Evolutionary conservation across 1,284 basidiomycete genomes (phyloP), one percentile per base, ranked within the genome.

Genomic region (Fomitiporia mediterranea): DNA sequence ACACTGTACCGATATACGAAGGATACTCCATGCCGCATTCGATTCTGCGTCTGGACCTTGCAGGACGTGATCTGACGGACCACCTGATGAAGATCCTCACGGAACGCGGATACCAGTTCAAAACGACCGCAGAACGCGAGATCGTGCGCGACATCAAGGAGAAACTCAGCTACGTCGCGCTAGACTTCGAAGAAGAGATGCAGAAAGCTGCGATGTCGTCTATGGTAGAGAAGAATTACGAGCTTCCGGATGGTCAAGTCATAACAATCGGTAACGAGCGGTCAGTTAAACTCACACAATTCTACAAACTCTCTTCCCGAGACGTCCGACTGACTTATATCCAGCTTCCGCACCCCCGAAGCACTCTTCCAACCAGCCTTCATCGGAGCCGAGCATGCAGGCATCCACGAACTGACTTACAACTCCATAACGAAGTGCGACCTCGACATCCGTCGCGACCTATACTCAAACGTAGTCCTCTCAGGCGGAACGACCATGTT

Each of bases 101-200:
- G 74, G 94, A 97, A 80, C 87, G 94, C 67, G 94, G 94, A 32
- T 96, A 98, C 78, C 82, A 86, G 58, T 96, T 97, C 86, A 94
- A 90, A 68, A 97, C 89, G 65, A 89, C 91, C 19, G 92, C 93
- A 60, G 93, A 95, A 79, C 86, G 89, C 70, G 94, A 96, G 84
- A 94, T 97, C 61, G 94, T 97, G 68, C 85, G 94, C 68, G 94
- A 97, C 74, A 95, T 97, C 82, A 97, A 97, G 83, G 94, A 97
- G 83, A 96, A 95, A 80, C 85, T 97, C 51, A 96, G 94, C 79
- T 97, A 97, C 74, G 93, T 97, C 67, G 94, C 94, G 38, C 84
- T 96, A 65, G 94, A 97, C 79, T 97, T 96, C 69, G 93, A 96
- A 75, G 90, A 97, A 76, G 94, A 97, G 78, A 81, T 97, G 66